These are phyloP conservation scores for Juglanconis oblonga DNA, from an alignment of 2,329 filamentous ascomycete species.

Conservation along the genomic window DNA sequence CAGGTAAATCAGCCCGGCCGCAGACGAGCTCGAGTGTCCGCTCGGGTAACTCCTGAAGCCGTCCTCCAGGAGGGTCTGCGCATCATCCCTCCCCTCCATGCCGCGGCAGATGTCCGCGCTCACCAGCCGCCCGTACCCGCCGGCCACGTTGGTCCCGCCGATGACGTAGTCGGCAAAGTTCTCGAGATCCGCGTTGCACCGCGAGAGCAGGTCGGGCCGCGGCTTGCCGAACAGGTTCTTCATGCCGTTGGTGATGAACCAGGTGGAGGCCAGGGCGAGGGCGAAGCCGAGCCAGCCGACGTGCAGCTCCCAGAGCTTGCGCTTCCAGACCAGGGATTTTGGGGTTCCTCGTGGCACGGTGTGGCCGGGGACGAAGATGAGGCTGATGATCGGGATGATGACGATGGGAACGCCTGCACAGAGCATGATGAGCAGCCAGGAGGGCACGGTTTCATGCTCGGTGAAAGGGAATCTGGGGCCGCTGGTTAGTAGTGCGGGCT, in stretches of 20 bases:
- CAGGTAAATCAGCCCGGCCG: slow-evolving; percentile 79
- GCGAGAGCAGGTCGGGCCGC: slow-evolving; percentile 77
- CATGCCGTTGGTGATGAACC: slow-evolving; percentile 80
- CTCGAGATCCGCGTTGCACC: slow-evolving; percentile 72
- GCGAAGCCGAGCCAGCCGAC: slow-evolving; percentile 79
- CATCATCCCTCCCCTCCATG: slow-evolving; percentile 40
- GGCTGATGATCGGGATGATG: slow-evolving; percentile 65
- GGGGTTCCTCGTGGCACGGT: slow-evolving; percentile 63
- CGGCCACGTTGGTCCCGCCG: slow-evolving; percentile 55
- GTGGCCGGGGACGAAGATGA: slow-evolving; percentile 70
- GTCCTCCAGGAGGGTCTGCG: slow-evolving; percentile 59
- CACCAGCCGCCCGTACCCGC: slow-evolving; percentile 63
- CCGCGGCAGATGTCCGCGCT: slow-evolving; percentile 73
- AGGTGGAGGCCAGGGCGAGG: slow-evolving; percentile 67
- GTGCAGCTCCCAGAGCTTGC: slow-evolving; percentile 90
- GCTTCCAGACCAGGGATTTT: slow-evolving; percentile 65
- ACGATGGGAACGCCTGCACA: slow-evolving; percentile 61
- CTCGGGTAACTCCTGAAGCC: slow-evolving; percentile 84
- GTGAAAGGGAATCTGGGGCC: slow-evolving; percentile 64
- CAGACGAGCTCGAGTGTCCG: slow-evolving; percentile 72
- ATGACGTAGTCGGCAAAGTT: slow-evolving; percentile 60
- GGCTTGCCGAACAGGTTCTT: slow-evolving; percentile 72
- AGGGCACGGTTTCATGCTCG: slow-evolving; percentile 68
- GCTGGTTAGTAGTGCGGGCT: background rate
- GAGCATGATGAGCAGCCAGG: slow-evolving; percentile 62